Evolutionary conservation across 176 grass and related monocot genomes (phyloP), one percentile per base, ranked within the genome.

Genomic region (Avena sativa): DNA sequence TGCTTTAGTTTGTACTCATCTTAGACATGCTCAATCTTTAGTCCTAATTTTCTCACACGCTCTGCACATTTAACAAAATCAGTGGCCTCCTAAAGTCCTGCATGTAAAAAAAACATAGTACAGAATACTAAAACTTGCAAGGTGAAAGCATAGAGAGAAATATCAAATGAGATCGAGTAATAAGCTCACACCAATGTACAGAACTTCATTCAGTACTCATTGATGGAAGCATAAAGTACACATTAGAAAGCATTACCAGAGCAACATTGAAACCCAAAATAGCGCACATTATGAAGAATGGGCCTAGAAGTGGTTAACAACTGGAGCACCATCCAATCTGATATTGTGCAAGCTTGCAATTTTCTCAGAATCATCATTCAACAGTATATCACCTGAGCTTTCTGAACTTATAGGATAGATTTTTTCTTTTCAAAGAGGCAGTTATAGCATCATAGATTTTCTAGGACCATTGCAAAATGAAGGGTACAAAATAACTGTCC

Each of bases 31-130:
- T 79, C 34, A 21, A 79, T 79, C 53, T 12, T 15, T 60, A 60
- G 13, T 44, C 53, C 53, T 60, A 79, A 6, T 21, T 48, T 19
- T 16, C 19, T 60, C 32, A 20, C 55, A 44, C 38, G 17, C 34
- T 44, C 76, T 32, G 19, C 55, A 21, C 19, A 79, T n/a, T 79
- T 79, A 57, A 79, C 32, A 9, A 59, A 59, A 79, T 79, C 4
- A 79, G 76, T 79, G 36, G 55, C 53, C 52, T 59, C 53, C 17
- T 79, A 59, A 32, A 79, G 53, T 38, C 53, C 32, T 59, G 76
- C 50, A 36, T 30, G 75, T 55, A 36, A 78, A 58, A 59, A 59
- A 67, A 79, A 59, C 10, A 9, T 6, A 79, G 30, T 32, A 59
- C 53, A 59, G 19, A 38, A 59, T 79, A 40, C 55, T 79, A 60